phyloP scores from a whole-genome alignment of 768 basidiomycete species.

The Mycena amicta region DNA sequence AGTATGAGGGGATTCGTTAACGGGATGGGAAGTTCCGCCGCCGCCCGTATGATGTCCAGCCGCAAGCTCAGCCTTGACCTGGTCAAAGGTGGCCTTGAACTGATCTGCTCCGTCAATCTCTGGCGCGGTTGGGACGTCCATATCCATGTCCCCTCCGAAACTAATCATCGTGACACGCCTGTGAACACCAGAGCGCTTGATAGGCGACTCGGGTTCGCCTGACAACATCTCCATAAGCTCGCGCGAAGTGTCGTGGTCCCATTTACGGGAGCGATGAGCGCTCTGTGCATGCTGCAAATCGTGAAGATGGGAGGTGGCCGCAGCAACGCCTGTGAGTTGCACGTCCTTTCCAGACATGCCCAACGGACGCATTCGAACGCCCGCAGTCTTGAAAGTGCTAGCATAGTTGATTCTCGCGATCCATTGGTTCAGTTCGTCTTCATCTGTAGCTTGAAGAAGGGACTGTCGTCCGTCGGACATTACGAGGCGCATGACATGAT shows the following conservation, averaged over 20 bases:
- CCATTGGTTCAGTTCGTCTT: constrained; percentile 85
- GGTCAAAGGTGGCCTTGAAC: constrained; percentile 81
- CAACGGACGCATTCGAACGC: constrained; percentile 76
- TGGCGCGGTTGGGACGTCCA: constrained; percentile 51
- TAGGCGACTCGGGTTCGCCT: constrained; percentile 27
- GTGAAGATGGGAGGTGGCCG: constrained; percentile 81
- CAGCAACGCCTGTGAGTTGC: constrained; percentile 80
- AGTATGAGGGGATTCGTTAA: constrained; percentile 14
- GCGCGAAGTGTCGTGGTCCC: constrained; percentile 46
- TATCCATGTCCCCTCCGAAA: constrained; percentile 35
- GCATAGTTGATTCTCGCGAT: constrained; percentile 92
- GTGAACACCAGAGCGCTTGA: constrained; percentile 26
- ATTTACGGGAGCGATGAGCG: constrained; percentile 34
- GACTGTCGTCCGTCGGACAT: constrained; percentile 79
- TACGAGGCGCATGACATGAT: constrained; percentile 75
- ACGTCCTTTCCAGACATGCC: constrained; percentile 72
- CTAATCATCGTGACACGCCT: constrained; percentile 34
- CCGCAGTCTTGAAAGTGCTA: constrained; percentile 84
- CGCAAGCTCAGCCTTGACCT: constrained; percentile 84
- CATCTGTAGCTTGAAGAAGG: constrained; percentile 72
- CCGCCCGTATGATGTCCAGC: constrained; percentile 41
- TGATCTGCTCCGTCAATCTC: constrained; percentile 65
- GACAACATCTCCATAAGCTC: constrained; percentile 47
- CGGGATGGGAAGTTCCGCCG: constrained; percentile 15
- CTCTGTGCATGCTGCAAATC: constrained; percentile 51